phyloP scores from a whole-genome alignment of 2,329 filamentous ascomycete species.

The Fonsecaea multimorphosa region DNA sequence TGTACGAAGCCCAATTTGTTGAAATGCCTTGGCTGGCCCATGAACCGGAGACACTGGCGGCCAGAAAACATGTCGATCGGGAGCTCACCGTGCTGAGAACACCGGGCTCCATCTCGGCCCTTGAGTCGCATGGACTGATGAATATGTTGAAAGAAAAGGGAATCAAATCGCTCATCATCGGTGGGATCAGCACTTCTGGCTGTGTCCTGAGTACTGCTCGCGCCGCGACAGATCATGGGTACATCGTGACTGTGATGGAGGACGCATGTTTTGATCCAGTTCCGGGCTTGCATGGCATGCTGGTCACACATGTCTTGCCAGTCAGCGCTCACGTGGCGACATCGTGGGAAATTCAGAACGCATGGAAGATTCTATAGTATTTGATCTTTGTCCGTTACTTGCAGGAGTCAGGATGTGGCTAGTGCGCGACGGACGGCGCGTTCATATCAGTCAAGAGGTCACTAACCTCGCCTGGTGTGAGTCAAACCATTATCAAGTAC shows the following conservation, averaged over 20 bases:
- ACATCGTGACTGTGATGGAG: conserved; percentile 41
- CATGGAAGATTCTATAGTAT: conserved; percentile 23
- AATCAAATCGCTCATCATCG: conserved; percentile 31
- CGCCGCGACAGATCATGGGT: conserved; percentile 40
- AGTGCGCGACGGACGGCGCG: neutral
- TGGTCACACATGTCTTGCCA: conserved; percentile 23
- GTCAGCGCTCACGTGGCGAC: conserved; percentile 26
- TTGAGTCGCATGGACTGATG: conserved; percentile 41
- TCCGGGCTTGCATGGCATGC: conserved; percentile 36
- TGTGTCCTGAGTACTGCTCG: conserved; percentile 42
- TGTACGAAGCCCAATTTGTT: conserved; percentile 28
- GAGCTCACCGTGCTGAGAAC: conserved; percentile 39
- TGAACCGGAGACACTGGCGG: conserved; percentile 34
- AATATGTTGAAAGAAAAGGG: conserved; percentile 37
- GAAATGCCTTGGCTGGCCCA: conserved; percentile 21
- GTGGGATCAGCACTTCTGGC: conserved; percentile 34
- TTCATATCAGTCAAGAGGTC: neutral
- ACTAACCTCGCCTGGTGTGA: neutral
- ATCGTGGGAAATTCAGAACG: conserved; percentile 19
- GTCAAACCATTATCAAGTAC: neutral
- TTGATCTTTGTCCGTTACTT: neutral
- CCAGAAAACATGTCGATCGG: conserved; percentile 11
- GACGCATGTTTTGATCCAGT: conserved; percentile 41
- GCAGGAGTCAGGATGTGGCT: neutral
- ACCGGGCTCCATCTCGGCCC: conserved; percentile 41